Evolutionary conservation across 2,329 filamentous ascomycete species (phyloP).

Genomic region (Colletotrichum endophyticum): DNA sequence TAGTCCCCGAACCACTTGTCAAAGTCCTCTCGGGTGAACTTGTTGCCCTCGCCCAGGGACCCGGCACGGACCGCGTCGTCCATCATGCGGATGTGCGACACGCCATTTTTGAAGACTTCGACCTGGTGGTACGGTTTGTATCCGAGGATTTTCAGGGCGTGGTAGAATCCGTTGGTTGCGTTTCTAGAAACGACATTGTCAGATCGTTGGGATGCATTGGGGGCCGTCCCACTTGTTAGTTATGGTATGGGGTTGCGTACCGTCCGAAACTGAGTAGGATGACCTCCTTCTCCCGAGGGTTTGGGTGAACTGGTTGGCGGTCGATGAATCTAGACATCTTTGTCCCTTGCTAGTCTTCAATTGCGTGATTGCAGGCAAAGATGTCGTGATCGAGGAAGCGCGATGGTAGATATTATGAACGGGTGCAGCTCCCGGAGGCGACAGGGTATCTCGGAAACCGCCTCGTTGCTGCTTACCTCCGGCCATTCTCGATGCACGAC

Average conservation of each 20-base stretch:
- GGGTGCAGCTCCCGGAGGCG: not conserved
- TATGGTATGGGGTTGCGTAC: slow-evolving; percentile 22
- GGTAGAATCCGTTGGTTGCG: slow-evolving; percentile 38
- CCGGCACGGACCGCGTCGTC: slow-evolving; percentile 35
- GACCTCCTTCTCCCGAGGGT: slow-evolving; percentile 35
- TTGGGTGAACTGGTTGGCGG: slow-evolving; percentile 32
- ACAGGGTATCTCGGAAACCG: not conserved
- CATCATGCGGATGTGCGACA: slow-evolving; percentile 28
- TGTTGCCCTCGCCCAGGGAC: slow-evolving; percentile 28
- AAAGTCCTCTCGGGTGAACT: slow-evolving; percentile 38
- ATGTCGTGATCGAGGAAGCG: not conserved
- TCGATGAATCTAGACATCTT: slow-evolving; percentile 40
- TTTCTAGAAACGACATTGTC: slow-evolving; percentile 26
- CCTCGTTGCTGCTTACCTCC: not conserved
- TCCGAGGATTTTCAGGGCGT: slow-evolving; percentile 36
- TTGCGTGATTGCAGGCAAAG: not conserved
- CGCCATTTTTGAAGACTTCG: slow-evolving; percentile 29
- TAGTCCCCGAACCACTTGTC: slow-evolving; percentile 44
- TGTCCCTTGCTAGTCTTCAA: not conserved
- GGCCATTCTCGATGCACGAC: not conserved
- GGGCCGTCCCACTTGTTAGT: not conserved
- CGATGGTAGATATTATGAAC: not conserved
- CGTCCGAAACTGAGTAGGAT: slow-evolving; percentile 42
- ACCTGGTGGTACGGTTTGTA: slow-evolving; percentile 40
- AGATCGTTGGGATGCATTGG: not conserved